Base-by-base conservation (phyloP, 768 basidiomycete genomes). In the Cystobasidium tubakii region DNA sequence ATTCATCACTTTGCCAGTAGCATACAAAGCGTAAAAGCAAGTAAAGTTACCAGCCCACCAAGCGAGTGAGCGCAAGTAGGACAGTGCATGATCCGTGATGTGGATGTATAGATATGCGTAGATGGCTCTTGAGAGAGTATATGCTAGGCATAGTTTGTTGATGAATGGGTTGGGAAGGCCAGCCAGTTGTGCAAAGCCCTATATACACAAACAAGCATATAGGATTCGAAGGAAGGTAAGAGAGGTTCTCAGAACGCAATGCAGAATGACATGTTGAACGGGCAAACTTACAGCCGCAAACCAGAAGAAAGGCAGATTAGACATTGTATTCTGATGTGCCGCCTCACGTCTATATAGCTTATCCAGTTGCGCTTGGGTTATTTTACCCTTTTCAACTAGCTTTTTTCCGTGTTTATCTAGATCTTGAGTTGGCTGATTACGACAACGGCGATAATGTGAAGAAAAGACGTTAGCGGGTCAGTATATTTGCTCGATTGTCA, bases 11-110 rank as follows among this genome's bases (percentile, higher is more conserved):
- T 67, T 67, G 4, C 66, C 66, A 46, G 66, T 43, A 36, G 39
- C 10, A 36, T 43, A 67, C 12, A 67, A 39, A n/a, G 44, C 50
- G 27, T 33, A 33, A 53, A 67, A 67, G 66, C 39, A 43, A 9
- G 66, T 67, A 39, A 67, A 71, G 55, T 71, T 71, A 34, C 69
- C 44, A 33, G 69, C 69, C 69, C 69, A 71, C 69, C 69, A 71
- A 13, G 54, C 33, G 4, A 60, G 23, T 21, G 29, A 33, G 17
- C 69, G 33, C 3, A 71, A 10, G 54, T 54, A 71, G 2, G 69
- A 71, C 6, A 42, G 21, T 13, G 62, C 19, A 25, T 55, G 33
- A 23, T 23, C 54, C 13, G 69, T 57, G 39, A n/a, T 71, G n/a
- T 71, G 50, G 21, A 71, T 27, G 31, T 71, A 71, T 36, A 25